Evolutionary conservation across 306 rosid species (phyloP).

Genomic region (Quercus dentata): DNA sequence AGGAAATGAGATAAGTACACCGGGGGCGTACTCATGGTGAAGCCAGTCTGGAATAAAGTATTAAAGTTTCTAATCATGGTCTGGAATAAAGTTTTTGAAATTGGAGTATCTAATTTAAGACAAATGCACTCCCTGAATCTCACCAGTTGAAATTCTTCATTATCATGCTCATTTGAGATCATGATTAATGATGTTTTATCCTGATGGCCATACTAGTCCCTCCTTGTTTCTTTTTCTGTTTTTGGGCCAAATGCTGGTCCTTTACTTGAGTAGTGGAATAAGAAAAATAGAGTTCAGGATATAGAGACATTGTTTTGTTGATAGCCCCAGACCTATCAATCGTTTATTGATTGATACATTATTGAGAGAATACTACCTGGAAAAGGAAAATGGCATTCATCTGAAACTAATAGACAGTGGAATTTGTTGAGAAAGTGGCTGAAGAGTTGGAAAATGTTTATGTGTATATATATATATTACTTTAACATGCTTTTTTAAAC

Average conservation of each 20-base stretch:
- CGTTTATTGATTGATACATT: neutral
- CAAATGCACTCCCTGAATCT: too few species aligned
- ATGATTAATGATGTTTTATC: neutral
- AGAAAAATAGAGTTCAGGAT: too few species aligned
- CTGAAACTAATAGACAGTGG: neutral
- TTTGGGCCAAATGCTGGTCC: neutral
- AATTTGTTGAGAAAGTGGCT: too few species aligned
- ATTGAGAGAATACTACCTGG: neutral
- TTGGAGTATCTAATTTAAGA: neutral
- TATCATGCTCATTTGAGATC: too few species aligned
- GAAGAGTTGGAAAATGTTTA: too few species aligned
- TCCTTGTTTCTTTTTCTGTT: neutral
- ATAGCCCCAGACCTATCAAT: neutral
- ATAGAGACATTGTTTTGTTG: neutral
- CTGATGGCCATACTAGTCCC: neutral
- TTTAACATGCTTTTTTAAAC: too few species aligned
- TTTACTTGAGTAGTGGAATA: neutral
- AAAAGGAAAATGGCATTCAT: neutral
- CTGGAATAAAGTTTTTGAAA: neutral
- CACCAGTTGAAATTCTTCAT: too few species aligned
- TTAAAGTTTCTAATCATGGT: neutral
- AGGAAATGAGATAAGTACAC: neutral
- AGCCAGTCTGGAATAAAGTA: too few species aligned
- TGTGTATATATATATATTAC: too few species aligned
- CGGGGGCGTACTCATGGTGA: too few species aligned